These are phyloP conservation scores for Hygrophorus pudorinus DNA, from an alignment of 768 basidiomycete genomes.

Conservation along the genomic window DNA sequence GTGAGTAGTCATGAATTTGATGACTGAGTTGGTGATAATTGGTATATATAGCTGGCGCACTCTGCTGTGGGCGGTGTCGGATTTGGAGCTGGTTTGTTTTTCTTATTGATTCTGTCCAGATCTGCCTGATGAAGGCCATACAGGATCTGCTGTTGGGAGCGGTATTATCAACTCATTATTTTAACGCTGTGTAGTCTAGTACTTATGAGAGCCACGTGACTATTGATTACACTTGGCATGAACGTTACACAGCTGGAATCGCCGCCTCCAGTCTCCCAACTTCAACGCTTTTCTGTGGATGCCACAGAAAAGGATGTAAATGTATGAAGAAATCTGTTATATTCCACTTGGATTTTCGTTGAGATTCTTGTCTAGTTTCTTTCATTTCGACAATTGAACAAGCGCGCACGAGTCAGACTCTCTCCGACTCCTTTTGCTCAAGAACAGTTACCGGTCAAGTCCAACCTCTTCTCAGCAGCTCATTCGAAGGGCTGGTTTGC, in stretches of 20 bases:
- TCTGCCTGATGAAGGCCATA: neutral
- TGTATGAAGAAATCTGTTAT: slow-evolving; percentile 19
- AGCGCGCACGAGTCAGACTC: slow-evolving; percentile 53
- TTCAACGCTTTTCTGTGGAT: neutral
- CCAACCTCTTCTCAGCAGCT: slow-evolving; percentile 46
- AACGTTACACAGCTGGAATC: slow-evolving; percentile 3
- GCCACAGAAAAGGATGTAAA: slow-evolving; percentile 18
- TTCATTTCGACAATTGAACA: slow-evolving; percentile 41
- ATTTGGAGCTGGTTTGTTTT: slow-evolving; percentile 38
- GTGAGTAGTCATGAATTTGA: no score
- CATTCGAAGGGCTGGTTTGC: slow-evolving; percentile 64
- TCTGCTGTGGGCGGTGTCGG: no score
- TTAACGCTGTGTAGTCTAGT: slow-evolving; percentile 21
- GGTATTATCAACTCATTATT: slow-evolving; percentile 40
- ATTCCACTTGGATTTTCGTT: slow-evolving; percentile 1
- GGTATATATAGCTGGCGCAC: no score
- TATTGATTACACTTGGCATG: neutral
- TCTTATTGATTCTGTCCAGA: neutral
- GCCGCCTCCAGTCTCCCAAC: neutral
- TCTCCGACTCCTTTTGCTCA: slow-evolving; percentile 42
- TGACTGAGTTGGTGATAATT: no score
- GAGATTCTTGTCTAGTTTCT: slow-evolving; percentile 29
- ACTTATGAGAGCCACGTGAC: no score
- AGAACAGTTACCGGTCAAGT: slow-evolving; percentile 25
- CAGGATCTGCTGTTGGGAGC: slow-evolving; percentile 36